Evolutionary conservation across 2,329 filamentous ascomycete species (phyloP).

Genomic region (Nothophaeocryptopus gaeumannii): DNA sequence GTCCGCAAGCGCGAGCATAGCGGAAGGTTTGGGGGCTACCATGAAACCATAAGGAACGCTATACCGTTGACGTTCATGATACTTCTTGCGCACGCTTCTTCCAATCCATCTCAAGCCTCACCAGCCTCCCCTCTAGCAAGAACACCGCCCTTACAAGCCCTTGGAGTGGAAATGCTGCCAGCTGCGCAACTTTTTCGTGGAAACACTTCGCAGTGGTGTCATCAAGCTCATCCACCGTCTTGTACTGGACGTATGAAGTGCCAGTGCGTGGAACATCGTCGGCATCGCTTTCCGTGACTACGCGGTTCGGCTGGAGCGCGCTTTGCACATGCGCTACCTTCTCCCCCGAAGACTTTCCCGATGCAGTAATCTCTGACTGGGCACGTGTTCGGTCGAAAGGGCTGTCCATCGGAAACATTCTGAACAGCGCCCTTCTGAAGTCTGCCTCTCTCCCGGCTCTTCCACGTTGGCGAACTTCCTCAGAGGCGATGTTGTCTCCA

Average conservation of each 20-base stretch:
- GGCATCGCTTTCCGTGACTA: slow-evolving; percentile 37
- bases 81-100: slow-evolving; percentile 14
- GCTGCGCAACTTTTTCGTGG: slow-evolving; percentile 50
- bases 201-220: slow-evolving; percentile 44
- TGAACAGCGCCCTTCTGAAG: slow-evolving; percentile 41
- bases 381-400: slow-evolving; percentile 4
- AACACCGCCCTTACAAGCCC: slow-evolving; percentile 52
- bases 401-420: slow-evolving; percentile 40
- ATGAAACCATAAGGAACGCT: background rate
- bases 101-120: slow-evolving; percentile 36
- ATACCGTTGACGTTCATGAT: slow-evolving; percentile 13
- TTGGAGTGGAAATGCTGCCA: slow-evolving; percentile 50
- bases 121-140: slow-evolving; percentile 48
- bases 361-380: slow-evolving; percentile 14
- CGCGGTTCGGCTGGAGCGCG: slow-evolving; percentile 39
- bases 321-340: slow-evolving; percentile 46
- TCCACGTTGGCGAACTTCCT: slow-evolving; percentile 38
- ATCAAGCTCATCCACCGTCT: slow-evolving; percentile 46
- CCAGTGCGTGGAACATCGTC: slow-evolving; percentile 46
- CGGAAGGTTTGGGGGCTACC: slow-evolving; percentile 4
- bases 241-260: slow-evolving; percentile 50
- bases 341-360: slow-evolving; percentile 23
- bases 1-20: slow-evolving; percentile 5
- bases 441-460: slow-evolving; percentile 36
- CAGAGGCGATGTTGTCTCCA: slow-evolving; percentile 61